These are phyloP conservation scores for Phalaenopsis equestris DNA, from an alignment of 106 monocot species.

Conservation along the genomic window DNA sequence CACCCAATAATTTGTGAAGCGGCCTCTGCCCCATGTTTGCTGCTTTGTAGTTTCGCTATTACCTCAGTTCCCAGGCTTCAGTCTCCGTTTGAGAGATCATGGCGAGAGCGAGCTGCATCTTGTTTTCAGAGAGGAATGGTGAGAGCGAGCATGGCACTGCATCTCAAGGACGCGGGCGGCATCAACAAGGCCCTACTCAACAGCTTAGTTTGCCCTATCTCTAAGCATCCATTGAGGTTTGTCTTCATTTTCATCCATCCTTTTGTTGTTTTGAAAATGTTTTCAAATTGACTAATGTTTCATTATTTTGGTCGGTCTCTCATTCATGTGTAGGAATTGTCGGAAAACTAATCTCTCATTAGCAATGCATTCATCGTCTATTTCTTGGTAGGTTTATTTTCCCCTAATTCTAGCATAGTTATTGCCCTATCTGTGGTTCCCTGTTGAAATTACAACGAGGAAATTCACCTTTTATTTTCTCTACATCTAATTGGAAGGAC, in stretches of 20 bases:
- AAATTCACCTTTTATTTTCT: neutral
- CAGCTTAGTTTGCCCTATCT: slow-evolving; percentile 49
- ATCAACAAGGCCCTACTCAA: slow-evolving; percentile 31
- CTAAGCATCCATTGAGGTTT: slow-evolving; percentile 48
- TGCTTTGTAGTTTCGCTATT: too few species aligned
- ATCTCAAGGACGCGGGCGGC: slow-evolving; percentile 5
- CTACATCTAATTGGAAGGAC: neutral
- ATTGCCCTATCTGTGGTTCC: neutral
- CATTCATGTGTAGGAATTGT: slow-evolving; percentile 24
- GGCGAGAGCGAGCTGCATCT: too few species aligned
- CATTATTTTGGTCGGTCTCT: neutral
- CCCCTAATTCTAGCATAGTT: neutral
- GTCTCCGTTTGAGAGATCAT: too few species aligned
- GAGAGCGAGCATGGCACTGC: slow-evolving; percentile 26
- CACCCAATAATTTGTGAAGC: too few species aligned
- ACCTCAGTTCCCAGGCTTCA: too few species aligned
- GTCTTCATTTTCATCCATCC: neutral
- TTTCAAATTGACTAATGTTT: neutral
- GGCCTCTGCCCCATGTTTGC: too few species aligned
- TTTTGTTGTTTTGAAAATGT: neutral
- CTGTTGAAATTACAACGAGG: neutral
- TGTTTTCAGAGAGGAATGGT: slow-evolving; percentile 5
- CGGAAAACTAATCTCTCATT: slow-evolving; percentile 26
- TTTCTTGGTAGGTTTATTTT: slow-evolving; percentile 27
- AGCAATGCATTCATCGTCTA: slow-evolving; percentile 38